Conservation (phyloP, 2,329 filamentous ascomycete species). For the Fusarium pseudograminearum region DNA sequence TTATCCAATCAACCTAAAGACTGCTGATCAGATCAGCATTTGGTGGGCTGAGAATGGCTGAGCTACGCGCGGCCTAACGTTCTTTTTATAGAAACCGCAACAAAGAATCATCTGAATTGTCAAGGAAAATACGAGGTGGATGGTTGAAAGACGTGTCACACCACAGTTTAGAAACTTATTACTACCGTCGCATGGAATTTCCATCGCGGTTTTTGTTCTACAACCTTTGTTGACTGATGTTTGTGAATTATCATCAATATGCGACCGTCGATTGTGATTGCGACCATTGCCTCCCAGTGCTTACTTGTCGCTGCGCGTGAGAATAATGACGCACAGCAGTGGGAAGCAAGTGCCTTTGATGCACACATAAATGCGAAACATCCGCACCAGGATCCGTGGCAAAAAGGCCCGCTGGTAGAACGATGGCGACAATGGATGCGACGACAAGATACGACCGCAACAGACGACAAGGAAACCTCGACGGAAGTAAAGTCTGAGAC, state of each 20-base stretch:
- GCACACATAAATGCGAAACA: neutral
- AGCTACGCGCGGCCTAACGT: slow-evolving; percentile 14
- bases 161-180: too few species aligned
- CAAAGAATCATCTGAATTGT: neutral
- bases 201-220: accelerated
- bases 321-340: neutral
- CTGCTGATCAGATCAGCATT: neutral
- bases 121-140: slow-evolving; percentile 3
- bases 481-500: slow-evolving; percentile 1
- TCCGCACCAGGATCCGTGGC: neutral
- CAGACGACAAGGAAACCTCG: neutral
- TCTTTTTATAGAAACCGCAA: slow-evolving; percentile 34
- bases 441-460: slow-evolving; percentile 12
- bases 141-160: neutral
- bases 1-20: neutral
- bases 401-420: neutral
- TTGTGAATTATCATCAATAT: neutral
- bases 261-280: neutral
- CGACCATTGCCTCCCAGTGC: neutral
- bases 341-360: neutral
- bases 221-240: neutral
- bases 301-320: neutral
- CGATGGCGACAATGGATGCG: slow-evolving; percentile 26
- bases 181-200: neutral
- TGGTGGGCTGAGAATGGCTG: slow-evolving; percentile 6